Evolutionary conservation across 169 alveolate species (phyloP), one percentile per base, ranked within the genome.

Genomic region (Cryptosporidium ubiquitum): DNA sequence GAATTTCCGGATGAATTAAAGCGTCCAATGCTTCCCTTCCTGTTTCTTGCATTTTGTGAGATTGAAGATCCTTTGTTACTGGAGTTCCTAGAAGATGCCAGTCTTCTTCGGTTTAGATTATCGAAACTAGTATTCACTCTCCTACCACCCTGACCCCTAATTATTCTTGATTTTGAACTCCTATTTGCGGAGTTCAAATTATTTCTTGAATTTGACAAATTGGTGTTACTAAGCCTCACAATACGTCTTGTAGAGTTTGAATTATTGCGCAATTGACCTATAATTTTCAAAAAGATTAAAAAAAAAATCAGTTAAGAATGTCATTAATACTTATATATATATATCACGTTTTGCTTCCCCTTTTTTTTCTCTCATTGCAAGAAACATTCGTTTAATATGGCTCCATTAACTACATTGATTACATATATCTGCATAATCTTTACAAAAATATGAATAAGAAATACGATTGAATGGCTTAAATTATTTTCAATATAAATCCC

Each of bases 81-180:
- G 40, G 49, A 35, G 42, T 57, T 74, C 18, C 86, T 58, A 31
- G 58, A 31, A 55, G 47, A 20, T 16, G 71, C 51, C 14, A 18
- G 14, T 35, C 20, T 49, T 31, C 86, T 52, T 33, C 55, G 23
- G 18, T 60, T 60, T 1, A 74, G 70, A 35, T 42, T 37, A 10
- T 37, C 70, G 39, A 55, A 57, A 37, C 60, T 55, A 16, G 70
- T 74, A 39, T 74, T 74, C 1, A 74, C 71, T 26, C 86, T 74
- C 37, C 71, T 52, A 29, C 86, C 86, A 29, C 86, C 86, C 6
- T 55, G 47, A 20, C 70, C 71, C 20, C 71, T 31, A 57, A 60
- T 26, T n/a, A 74, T 16, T 9, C 71, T 10, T 12, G 73, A 39
- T 18, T 42, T 52, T 16, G 58, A 57, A n/a, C 26, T 55, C 0